These are phyloP conservation scores for Candida palmyrensis DNA, from an alignment of 805 yeast species.

Conservation along the genomic window DNA sequence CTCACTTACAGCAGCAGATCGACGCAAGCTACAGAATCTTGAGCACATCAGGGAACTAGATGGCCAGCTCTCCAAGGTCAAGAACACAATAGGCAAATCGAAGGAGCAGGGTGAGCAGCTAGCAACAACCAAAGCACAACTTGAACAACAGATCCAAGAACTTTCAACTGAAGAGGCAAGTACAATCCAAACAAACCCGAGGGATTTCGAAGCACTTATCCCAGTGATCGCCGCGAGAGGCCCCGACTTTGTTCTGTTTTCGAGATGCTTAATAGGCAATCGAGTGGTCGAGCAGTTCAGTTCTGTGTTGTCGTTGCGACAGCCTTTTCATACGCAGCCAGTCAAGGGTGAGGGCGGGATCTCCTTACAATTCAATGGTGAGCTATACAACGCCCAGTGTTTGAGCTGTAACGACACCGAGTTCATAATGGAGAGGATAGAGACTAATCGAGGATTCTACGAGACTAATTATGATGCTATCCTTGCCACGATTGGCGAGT, in stretches of 20 bases:
- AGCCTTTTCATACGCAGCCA: constrained; percentile 80
- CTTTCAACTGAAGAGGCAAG: constrained; percentile 4
- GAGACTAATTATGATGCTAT: constrained; percentile 26
- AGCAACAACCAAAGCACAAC: constrained; percentile 4
- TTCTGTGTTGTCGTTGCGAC: constrained; percentile 75
- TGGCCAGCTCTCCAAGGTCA: constrained; percentile 15
- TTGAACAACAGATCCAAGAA: constrained; percentile 12
- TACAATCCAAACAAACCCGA: background rate
- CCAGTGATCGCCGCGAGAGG: constrained; percentile 50
- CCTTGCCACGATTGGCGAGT: constrained; percentile 29
- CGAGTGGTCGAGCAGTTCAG: constrained; percentile 36
- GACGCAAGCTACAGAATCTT: constrained; percentile 25
- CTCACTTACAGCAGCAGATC: too few relatives aligned
- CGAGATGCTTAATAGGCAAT: background rate
- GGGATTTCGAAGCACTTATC: constrained; percentile 5
- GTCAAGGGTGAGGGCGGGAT: constrained; percentile 22
- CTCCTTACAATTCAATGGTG: constrained; percentile 82
- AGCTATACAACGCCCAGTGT: constrained; percentile 64
- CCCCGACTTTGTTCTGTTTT: constrained; percentile 44
- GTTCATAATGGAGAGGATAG: constrained; percentile 40
- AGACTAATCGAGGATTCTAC: constrained; percentile 8
- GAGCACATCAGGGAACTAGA: constrained; percentile 23
- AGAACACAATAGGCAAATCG: constrained; percentile 23
- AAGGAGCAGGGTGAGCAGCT: constrained; percentile 6
- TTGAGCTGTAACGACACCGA: constrained; percentile 56